A percentile compares a stretch with the other conserved stretches of the same genome.
Conservation (phyloP, 176 grass and related monocot genomes). For the Triticum dicoccoides region DNA sequence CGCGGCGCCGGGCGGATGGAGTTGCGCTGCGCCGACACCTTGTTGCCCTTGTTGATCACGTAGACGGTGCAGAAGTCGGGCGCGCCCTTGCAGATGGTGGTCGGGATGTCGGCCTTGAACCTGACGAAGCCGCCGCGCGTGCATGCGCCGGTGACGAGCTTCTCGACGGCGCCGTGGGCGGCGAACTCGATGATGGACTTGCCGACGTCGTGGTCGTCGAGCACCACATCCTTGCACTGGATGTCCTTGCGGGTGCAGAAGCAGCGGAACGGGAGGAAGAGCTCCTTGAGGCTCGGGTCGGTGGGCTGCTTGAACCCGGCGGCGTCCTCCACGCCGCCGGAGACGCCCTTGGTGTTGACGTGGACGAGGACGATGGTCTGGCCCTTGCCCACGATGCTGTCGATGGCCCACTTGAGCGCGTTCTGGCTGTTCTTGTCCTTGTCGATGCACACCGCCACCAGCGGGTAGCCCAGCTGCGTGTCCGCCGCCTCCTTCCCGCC, state of each 20-base stretch:
- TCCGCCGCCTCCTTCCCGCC: background rate
- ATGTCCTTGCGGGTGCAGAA: slow-evolving; percentile 75
- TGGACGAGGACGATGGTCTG: slow-evolving; percentile 81
- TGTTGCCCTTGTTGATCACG: slow-evolving; percentile 75
- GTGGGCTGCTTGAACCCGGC: slow-evolving; percentile 60
- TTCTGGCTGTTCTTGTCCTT: slow-evolving; percentile 79
- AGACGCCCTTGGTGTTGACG: slow-evolving; percentile 66
- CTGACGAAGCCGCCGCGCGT: slow-evolving; percentile 59
- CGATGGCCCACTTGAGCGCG: slow-evolving; percentile 78
- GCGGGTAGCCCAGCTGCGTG: slow-evolving; percentile 23
- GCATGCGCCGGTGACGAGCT: slow-evolving; percentile 68
- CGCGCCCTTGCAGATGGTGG: slow-evolving; percentile 60
- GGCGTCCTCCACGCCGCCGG: slow-evolving; percentile 48
- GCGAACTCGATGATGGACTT: slow-evolving; percentile 72
- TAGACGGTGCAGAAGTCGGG: slow-evolving; percentile 87
- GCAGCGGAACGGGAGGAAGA: slow-evolving; percentile 83
- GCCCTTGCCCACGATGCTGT: slow-evolving; percentile 53
- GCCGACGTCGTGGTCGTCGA: slow-evolving; percentile 73
- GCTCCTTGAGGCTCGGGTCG: slow-evolving; percentile 44
- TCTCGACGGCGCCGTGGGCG: slow-evolving; percentile 54
- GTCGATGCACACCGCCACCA: slow-evolving; percentile 83
- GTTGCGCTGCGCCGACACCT: slow-evolving; percentile 48
- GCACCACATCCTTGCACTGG: slow-evolving; percentile 69
- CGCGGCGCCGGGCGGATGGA: slow-evolving; percentile 57
- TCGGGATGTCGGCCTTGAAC: slow-evolving; percentile 76